Evolutionary conservation across 176 grass and related monocot species (phyloP), one percentile per base, ranked within the genome.

Genomic region (Oryza punctata): DNA sequence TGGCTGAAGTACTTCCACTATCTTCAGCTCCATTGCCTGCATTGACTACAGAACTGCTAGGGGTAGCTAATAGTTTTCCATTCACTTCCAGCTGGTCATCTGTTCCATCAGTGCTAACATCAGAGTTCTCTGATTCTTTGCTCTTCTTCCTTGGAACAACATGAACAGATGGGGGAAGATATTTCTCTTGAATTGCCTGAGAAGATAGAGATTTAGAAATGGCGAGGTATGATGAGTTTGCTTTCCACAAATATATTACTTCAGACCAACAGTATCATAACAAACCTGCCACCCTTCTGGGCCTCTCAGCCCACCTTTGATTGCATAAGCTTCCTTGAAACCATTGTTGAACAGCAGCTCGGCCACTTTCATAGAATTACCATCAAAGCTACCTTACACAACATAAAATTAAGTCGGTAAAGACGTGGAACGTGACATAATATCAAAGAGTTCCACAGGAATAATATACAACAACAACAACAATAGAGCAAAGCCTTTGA

Each of bases 351-450:
- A 65, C 18, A 99, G 78, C 13, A 99, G 81, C 86, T 96, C 93
- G 38, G 93, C 93, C 81, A 99, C 89, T 92, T 91, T 92, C 52
- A 92, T 79, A 49, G 96, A 96, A 83, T 94, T 88, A 83, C 63
- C 96, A 86, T 94, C 96, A 81, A 99, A 99, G 92, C 96, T 99
- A 96, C 89, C 91, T 96, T 96, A 68, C 89, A 91, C 87, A 87
- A 78, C 52, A 87, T 66, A 91, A 88, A 59, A 7, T 71, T 75
- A 60, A 85, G 82, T 85, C 54, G 73, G 76, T 83, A 90, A 86
- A 19, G 28, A 6, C 69, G 69, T 82, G 40, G 12, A 83, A 19
- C 33, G 73, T 28, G 57, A 67, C 8, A 75, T 68, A 21, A 70
- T 29, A 12, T 67, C 45, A 44, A 32, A 43, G 33, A 64, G 21